phyloP scores from a whole-genome alignment of 768 basidiomycete genomes.

The Suillus subluteus region DNA sequence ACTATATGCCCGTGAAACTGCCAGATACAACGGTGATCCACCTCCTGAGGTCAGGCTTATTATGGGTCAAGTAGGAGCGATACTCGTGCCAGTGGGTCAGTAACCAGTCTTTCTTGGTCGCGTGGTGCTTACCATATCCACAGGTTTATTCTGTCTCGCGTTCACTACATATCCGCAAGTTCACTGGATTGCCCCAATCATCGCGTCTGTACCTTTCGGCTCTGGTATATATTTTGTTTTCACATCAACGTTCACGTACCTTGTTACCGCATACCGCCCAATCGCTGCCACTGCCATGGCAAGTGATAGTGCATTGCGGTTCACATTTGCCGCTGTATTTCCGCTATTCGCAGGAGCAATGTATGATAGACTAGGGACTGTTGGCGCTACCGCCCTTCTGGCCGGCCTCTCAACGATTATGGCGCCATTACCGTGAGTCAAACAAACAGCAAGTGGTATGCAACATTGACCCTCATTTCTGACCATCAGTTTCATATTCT shows the following conservation, averaged over 20 bases:
- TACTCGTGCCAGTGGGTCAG: constrained; percentile 64
- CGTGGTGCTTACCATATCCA: not conserved
- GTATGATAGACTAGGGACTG: constrained; percentile 60
- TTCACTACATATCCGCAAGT: constrained; percentile 53
- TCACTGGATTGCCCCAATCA: constrained; percentile 51
- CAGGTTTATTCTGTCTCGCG: constrained; percentile 56
- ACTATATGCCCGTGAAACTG: constrained; percentile 39
- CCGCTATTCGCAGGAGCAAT: constrained; percentile 56
- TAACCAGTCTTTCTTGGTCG: constrained; percentile 1
- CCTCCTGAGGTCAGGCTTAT: constrained; percentile 70
- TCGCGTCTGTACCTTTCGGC: constrained; percentile 51
- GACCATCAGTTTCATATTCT: constrained; percentile 48
- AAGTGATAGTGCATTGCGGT: constrained; percentile 59
- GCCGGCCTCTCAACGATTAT: constrained; percentile 65
- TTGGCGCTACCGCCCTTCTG: constrained; percentile 73
- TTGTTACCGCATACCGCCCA: constrained; percentile 55
- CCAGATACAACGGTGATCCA: constrained; percentile 45
- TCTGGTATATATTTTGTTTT: constrained; percentile 66
- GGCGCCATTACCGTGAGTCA: constrained; percentile 62
- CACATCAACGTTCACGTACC: constrained; percentile 66
- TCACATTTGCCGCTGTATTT: constrained; percentile 51
- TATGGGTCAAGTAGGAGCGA: constrained; percentile 69
- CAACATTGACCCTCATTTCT: not conserved
- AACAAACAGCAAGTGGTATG: not conserved
- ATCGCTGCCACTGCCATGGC: constrained; percentile 66